Base-by-base conservation (phyloP, 2,329 filamentous ascomycete species). In the Fusarium brevicatenulatum region DNA sequence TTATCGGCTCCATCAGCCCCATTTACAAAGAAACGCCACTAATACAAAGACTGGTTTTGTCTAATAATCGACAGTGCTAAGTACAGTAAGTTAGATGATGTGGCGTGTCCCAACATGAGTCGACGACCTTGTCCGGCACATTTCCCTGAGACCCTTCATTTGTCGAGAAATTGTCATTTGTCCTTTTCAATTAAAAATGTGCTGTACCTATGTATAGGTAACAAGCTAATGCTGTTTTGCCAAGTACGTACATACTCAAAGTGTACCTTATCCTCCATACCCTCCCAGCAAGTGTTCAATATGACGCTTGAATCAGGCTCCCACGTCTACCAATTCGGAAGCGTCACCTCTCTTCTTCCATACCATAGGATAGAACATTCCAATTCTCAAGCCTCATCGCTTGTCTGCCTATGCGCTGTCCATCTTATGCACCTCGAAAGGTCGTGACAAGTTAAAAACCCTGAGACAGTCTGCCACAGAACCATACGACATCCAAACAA, bases 221-320 rank as follows among this genome's bases (percentile, higher is more conserved):
- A 19, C 36, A 57, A 66, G 70, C 70, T 72, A 73, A 66, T 73
- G 65, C 56, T 58, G 63, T 58, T 73, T 64, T 73, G 71, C 71
- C 67, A 73, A 73, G 67, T 65, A 73, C 67, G 58, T 72, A 70
- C 70, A 72, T 70, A 67, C 66, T 66, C 70, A 62, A 72, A 73
- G 66, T 72, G 49, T 66, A 73, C 70, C 47, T 37, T 55, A 73
- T 70, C 56, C 47, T 55, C 55, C 61, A 55, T 61, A 43, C 52
- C 32, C 54, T 62, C 43, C 28, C 32, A n/a, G 50, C 53, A 47
- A 65, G 46, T 43, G 42, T 55, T 53, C 54, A 44, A 37, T 23
- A 47, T 19, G 55, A 54, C 42, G 55, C 63, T 63, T 23, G 25
- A 47, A 30, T n/a, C 36, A 43, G 42, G 42, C 36, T 40, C 37